phyloP scores from a whole-genome alignment of 495 filamentous ascomycete species.

The Neurospora sublineolata region DNA sequence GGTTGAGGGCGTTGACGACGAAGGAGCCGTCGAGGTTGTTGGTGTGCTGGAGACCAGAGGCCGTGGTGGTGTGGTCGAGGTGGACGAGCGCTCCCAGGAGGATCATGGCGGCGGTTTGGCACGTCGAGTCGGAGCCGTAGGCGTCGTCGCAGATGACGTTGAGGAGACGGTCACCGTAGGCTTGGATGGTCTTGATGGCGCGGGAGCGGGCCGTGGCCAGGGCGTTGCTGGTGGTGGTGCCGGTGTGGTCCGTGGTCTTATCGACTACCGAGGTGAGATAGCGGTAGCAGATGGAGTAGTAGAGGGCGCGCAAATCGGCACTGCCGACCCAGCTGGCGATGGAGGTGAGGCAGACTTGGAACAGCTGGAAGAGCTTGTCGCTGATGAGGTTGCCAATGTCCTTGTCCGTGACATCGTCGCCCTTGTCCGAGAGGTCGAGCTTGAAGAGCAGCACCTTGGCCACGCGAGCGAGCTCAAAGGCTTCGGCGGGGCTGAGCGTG shows the following conservation, averaged over 20 bases:
- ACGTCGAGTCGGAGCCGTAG: slow-evolving; percentile 66
- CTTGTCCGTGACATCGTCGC: slow-evolving; percentile 29
- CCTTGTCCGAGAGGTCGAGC: slow-evolving; percentile 44
- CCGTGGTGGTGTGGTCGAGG: slow-evolving; percentile 37
- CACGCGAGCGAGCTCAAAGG: slow-evolving; percentile 62
- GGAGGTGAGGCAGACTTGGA: slow-evolving; percentile 68
- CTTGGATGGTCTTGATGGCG: slow-evolving; percentile 62
- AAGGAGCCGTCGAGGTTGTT: slow-evolving; percentile 46
- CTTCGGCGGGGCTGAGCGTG: slow-evolving; percentile 49
- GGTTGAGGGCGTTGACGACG: slow-evolving; percentile 65
- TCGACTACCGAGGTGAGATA: slow-evolving; percentile 67
- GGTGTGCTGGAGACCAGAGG: neutral
- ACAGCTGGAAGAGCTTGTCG: slow-evolving; percentile 83
- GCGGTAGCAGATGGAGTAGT: slow-evolving; percentile 79
- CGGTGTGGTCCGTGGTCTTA: slow-evolving; percentile 19
- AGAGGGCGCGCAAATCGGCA: slow-evolving; percentile 59
- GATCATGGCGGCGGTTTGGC: slow-evolving; percentile 72
- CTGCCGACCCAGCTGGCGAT: slow-evolving; percentile 61
- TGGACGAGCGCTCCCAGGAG: slow-evolving; percentile 60
- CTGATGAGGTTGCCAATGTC: slow-evolving; percentile 59
- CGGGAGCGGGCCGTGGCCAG: slow-evolving; percentile 43
- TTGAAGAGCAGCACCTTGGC: slow-evolving; percentile 65
- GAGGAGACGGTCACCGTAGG: slow-evolving; percentile 64
- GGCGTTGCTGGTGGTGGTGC: slow-evolving; percentile 3
- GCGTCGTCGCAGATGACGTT: slow-evolving; percentile 90